phyloP scores from a whole-genome alignment of 2,329 filamentous ascomycete species.

The Catunica adiposa region DNA sequence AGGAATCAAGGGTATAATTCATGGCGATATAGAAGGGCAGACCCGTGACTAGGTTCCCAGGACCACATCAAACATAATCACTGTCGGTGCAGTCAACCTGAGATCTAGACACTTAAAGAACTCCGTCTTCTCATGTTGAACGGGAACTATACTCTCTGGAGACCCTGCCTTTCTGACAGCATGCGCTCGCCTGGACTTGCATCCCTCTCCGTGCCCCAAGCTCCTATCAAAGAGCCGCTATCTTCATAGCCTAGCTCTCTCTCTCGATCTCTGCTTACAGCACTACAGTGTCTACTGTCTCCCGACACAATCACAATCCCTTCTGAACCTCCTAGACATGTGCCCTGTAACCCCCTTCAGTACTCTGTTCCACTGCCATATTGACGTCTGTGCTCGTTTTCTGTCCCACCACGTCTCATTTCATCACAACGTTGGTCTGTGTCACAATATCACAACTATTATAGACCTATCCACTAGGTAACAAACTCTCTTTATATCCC shows the following conservation, averaged over 20 bases:
- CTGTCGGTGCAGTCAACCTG: neutral
- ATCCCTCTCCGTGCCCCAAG: neutral
- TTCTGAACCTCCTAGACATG: neutral
- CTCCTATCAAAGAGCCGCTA: too few relatives aligned
- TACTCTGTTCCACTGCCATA: neutral
- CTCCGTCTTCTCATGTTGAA: neutral
- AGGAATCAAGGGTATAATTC: neutral
- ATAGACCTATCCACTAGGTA: neutral
- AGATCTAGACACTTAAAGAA: neutral
- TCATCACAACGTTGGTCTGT: neutral
- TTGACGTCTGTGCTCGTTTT: neutral
- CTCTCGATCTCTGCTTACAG: too few relatives aligned
- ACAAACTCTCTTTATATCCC: too few relatives aligned
- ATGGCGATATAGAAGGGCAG: neutral
- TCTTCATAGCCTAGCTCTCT: too few relatives aligned
- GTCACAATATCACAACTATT: neutral
- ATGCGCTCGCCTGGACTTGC: too few relatives aligned
- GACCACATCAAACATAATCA: neutral
- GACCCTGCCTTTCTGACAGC: too few relatives aligned
- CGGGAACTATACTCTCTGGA: too few relatives aligned
- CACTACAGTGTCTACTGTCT: neutral
- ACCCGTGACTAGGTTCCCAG: neutral
- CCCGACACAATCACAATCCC: neutral
- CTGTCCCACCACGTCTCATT: neutral
- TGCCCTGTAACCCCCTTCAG: neutral